These are phyloP conservation scores for Globisporangium cylindrosporum DNA, from an alignment of 352 stramenopile genomes.

Conservation along the genomic window DNA sequence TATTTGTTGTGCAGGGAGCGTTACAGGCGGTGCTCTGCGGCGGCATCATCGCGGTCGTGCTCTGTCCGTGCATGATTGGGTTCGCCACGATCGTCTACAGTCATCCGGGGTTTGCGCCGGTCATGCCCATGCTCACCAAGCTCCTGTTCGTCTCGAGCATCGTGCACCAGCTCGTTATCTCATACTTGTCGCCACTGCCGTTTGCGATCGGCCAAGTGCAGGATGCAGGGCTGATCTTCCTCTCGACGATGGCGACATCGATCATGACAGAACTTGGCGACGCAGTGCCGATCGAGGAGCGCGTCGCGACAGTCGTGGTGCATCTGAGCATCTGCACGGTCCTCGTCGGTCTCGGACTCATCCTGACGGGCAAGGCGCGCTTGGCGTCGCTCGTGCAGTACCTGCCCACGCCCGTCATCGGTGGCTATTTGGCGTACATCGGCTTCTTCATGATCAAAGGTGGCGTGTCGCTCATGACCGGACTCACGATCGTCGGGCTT, in stretches of 20 bases:
- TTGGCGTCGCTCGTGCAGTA: constrained; percentile 95
- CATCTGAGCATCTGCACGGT: constrained; percentile 89
- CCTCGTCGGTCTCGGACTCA: constrained; percentile 89
- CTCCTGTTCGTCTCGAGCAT: constrained; percentile 92
- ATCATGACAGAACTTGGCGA: constrained; percentile 82
- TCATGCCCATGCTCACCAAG: constrained; percentile 81
- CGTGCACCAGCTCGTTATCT: constrained; percentile 94
- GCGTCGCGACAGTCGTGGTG: constrained; percentile 91
- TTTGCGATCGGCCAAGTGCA: constrained; percentile 97
- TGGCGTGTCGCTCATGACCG: constrained; percentile 86
- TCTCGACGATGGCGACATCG: constrained; percentile 90
- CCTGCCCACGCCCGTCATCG: constrained; percentile 94
- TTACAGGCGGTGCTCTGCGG: constrained; percentile 80
- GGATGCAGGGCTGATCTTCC: constrained; percentile 96
- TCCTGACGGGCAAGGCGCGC: constrained; percentile 85
- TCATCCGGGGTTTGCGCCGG: constrained; percentile 44
- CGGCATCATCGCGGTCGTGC: constrained; percentile 83
- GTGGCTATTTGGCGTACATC: constrained; percentile 95
- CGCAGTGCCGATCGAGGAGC: constrained; percentile 42
- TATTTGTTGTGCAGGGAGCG: constrained; percentile 31
- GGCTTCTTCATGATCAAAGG: constrained; percentile 95
- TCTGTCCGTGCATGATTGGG: constrained; percentile 66
- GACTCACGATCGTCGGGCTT: constrained; percentile 61
- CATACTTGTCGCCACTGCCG: constrained; percentile 84
- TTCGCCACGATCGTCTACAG: constrained; percentile 96